Percentiles rank a stretch among this genome's conserved stretches.
Evolutionary conservation across 441 rosid genomes (phyloP).

Genomic region (Croton setiger): DNA sequence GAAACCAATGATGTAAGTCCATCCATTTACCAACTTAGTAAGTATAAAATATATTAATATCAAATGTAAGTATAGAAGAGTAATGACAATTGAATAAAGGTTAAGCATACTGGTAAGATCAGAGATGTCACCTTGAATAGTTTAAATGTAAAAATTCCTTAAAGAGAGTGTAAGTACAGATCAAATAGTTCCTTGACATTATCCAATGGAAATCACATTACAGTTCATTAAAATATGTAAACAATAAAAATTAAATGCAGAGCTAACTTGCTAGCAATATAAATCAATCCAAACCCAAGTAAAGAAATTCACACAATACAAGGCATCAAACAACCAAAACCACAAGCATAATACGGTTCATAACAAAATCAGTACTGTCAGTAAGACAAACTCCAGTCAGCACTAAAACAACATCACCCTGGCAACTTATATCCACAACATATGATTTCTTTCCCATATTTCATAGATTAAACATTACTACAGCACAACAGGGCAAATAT

Average conservation of each 20-base stretch:
- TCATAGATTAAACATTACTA: background rate
- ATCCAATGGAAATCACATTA: background rate
- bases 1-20: background rate
- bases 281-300: background rate
- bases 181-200: background rate
- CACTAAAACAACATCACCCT: conserved; percentile 7
- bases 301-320: background rate
- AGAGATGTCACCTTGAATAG: background rate
- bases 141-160: background rate
- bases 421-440: background rate
- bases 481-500: background rate
- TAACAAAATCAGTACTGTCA: background rate
- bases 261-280: background rate
- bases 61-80: background rate
- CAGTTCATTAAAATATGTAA: conserved; percentile 1
- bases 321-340: background rate
- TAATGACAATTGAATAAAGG: background rate
- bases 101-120: background rate
- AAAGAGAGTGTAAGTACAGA: background rate
- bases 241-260: background rate
- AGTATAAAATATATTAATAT: background rate
- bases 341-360: background rate
- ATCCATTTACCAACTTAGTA: background rate
- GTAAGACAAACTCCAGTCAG: background rate
- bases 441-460: background rate